Conservation (phyloP, 768 basidiomycete genomes). For the Boletus patriciae region DNA sequence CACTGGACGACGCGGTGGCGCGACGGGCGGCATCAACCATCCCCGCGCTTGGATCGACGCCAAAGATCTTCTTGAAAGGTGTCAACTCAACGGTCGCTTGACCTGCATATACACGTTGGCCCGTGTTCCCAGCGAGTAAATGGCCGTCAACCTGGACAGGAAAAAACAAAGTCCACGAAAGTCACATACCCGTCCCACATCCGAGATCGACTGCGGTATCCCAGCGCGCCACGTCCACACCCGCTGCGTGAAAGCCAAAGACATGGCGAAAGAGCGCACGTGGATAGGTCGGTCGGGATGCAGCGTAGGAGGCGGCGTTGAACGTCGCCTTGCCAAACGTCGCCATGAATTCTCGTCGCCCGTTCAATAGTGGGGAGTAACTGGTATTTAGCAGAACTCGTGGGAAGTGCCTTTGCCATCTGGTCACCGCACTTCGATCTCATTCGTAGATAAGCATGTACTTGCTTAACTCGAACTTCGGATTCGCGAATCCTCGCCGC, state of each 20-base stretch:
- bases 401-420: too few relatives aligned
- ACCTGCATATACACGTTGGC: slow-evolving; percentile 39
- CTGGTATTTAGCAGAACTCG: too few relatives aligned
- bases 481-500: too few relatives aligned
- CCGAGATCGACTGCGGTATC: slow-evolving; percentile 71
- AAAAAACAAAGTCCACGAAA: neutral
- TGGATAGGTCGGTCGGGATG: slow-evolving; percentile 74
- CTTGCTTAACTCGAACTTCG: too few relatives aligned
- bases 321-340: slow-evolving; percentile 74
- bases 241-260: slow-evolving; percentile 52
- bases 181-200: slow-evolving; percentile 72
- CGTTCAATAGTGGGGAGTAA: too few relatives aligned
- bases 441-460: too few relatives aligned
- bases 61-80: slow-evolving; percentile 60
- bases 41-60: slow-evolving; percentile 66
- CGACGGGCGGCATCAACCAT: slow-evolving; percentile 65
- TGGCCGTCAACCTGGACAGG: too few relatives aligned
- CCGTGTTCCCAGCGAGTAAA: too few relatives aligned
- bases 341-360: slow-evolving; percentile 47
- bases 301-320: slow-evolving; percentile 65
- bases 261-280: slow-evolving; percentile 60
- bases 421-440: too few relatives aligned
- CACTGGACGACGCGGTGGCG: slow-evolving; percentile 1
- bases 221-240: slow-evolving; percentile 36
- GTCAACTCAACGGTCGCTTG: slow-evolving; percentile 65